Evolutionary conservation across 2,329 filamentous ascomycete species (phyloP).

Genomic region (Exutisphaerella laricina): DNA sequence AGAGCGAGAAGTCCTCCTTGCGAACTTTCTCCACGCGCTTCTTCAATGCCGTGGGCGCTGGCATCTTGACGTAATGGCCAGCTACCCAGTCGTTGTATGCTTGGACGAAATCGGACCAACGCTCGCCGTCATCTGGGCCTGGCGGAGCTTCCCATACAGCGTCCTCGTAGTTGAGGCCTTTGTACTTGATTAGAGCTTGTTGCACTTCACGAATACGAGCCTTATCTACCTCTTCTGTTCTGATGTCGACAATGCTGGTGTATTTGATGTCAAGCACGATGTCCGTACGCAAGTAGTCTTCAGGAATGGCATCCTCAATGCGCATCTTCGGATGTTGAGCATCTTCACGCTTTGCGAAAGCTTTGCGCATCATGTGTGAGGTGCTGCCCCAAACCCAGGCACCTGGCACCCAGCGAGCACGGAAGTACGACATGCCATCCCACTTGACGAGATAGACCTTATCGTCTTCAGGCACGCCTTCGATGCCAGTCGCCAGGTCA

Average conservation of each 20-base stretch:
- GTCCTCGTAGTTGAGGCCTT: slow-evolving; percentile 86
- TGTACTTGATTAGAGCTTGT: slow-evolving; percentile 79
- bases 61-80: slow-evolving; percentile 66
- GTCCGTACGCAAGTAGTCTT: slow-evolving; percentile 78
- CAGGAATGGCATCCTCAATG: slow-evolving; percentile 73
- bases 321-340: slow-evolving; percentile 62
- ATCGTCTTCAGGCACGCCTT: slow-evolving; percentile 63
- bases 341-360: slow-evolving; percentile 68
- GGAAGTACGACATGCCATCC: slow-evolving; percentile 72
- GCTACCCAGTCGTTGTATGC: slow-evolving; percentile 84
- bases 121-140: slow-evolving; percentile 54
- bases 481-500: slow-evolving; percentile 46
- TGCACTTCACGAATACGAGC: slow-evolving; percentile 66
- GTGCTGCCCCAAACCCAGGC: slow-evolving; percentile 78
- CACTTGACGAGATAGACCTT: slow-evolving; percentile 93
- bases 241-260: slow-evolving; percentile 51
- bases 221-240: slow-evolving; percentile 64
- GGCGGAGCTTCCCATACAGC: slow-evolving; percentile 85
- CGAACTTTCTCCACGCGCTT: slow-evolving; percentile 65
- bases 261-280: slow-evolving; percentile 82
- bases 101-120: slow-evolving; percentile 72
- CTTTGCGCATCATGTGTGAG: slow-evolving; percentile 57
- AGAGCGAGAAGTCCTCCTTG: slow-evolving; percentile 57
- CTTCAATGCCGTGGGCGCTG: slow-evolving; percentile 52
- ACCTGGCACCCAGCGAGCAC: slow-evolving; percentile 81